These are phyloP conservation scores for Aspergillus quadricinctus DNA, from an alignment of 2,329 filamentous ascomycete genomes.

Conservation along the genomic window DNA sequence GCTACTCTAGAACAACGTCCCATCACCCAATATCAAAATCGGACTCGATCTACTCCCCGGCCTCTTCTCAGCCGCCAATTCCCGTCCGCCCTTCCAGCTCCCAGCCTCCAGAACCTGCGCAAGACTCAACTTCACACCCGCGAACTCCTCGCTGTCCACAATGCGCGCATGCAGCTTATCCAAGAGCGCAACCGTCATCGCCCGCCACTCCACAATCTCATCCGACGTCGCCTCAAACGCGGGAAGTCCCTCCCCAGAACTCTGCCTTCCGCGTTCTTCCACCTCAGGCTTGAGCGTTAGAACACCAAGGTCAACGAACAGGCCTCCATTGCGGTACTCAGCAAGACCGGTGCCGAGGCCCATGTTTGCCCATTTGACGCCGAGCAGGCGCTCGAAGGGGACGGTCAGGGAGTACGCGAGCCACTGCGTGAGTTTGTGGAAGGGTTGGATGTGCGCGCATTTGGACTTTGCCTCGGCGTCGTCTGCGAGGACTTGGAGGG, in stretches of 20 bases:
- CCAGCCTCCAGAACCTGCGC: slow-evolving; percentile 53
- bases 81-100: slow-evolving; percentile 48
- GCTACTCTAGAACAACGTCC: slow-evolving; percentile 32
- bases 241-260: slow-evolving; percentile 38
- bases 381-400: slow-evolving; percentile 53
- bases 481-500: slow-evolving; percentile 26
- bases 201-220: slow-evolving; percentile 63
- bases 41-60: slow-evolving; percentile 34
- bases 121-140: slow-evolving; percentile 41
- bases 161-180: slow-evolving; percentile 52
- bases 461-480: slow-evolving; percentile 4
- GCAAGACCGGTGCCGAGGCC: slow-evolving; percentile 63
- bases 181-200: slow-evolving; percentile 57
- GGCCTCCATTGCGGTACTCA: slow-evolving; percentile 68
- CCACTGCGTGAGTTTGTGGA: slow-evolving; percentile 67
- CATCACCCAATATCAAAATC: slow-evolving; percentile 38
- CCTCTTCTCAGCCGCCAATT: slow-evolving; percentile 31
- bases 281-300: slow-evolving; percentile 48
- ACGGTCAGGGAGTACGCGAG: slow-evolving; percentile 69
- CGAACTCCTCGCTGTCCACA: slow-evolving; percentile 34
- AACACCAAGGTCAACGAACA: slow-evolving; percentile 60
- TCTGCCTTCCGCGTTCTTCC: slow-evolving; percentile 40
- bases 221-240: slow-evolving; percentile 58
- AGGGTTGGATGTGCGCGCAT: slow-evolving; percentile 43
- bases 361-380: slow-evolving; percentile 49